phyloP scores from a whole-genome alignment of 2,329 filamentous ascomycete genomes.

The Hirsutella thompsonii region DNA sequence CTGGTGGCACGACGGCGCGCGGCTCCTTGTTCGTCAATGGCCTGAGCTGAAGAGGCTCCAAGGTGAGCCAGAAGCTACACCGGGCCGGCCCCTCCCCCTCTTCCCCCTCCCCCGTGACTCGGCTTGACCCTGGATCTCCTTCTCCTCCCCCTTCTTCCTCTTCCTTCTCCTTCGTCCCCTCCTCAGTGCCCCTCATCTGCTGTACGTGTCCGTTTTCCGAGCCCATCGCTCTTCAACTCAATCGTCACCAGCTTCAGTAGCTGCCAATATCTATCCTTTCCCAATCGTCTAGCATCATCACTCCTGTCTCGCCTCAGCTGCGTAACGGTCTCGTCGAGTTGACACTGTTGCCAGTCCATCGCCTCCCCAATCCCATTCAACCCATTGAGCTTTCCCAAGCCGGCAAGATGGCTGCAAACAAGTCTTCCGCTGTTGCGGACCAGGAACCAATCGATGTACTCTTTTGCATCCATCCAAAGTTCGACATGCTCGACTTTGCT shows the following conservation, averaged over 20 bases:
- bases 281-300: not conserved
- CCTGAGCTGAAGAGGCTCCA: not conserved
- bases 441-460: conserved; percentile 45
- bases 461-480: conserved; percentile 47
- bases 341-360: not conserved
- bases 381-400: not conserved
- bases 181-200: not conserved
- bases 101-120: conserved; percentile 2
- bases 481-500: conserved; percentile 45
- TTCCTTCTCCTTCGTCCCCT: conserved; percentile 8
- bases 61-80: not conserved
- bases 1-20: not conserved
- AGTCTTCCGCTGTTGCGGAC: conserved; percentile 45
- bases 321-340: too few relatives aligned
- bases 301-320: conserved; percentile 8
- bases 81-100: not conserved
- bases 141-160: conserved; percentile 1
- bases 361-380: not conserved
- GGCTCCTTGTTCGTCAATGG: not conserved
- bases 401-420: conserved; percentile 41
- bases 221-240: too few relatives aligned
- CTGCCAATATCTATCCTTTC: too few relatives aligned
- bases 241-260: too few relatives aligned
- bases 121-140: not conserved
- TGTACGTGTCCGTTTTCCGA: conserved; percentile 4